phyloP scores from a whole-genome alignment of 176 grass and related monocot species.

The Oryza longistaminata region DNA sequence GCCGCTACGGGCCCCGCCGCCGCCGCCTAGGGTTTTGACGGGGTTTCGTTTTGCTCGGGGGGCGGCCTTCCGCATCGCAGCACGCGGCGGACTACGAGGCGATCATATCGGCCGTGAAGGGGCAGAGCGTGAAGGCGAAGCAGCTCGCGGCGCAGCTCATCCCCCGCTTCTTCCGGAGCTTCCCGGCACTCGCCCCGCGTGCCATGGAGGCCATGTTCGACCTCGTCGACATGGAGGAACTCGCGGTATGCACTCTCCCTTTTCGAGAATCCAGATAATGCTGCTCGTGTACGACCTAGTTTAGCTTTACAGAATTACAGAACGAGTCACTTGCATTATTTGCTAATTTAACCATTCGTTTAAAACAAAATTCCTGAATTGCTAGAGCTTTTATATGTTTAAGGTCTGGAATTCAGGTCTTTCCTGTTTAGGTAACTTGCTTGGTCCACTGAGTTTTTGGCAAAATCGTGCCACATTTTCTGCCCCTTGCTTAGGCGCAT shows the following conservation, averaged over 20 bases:
- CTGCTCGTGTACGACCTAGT: background rate
- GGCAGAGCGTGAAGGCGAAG: constrained; percentile 93
- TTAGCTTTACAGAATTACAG: background rate
- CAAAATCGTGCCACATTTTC: background rate
- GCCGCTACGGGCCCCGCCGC: background rate
- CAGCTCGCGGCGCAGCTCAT: constrained; percentile 97
- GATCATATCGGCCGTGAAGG: constrained; percentile 82
- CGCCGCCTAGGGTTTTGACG: constrained; percentile 40
- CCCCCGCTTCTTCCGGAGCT: constrained; percentile 87
- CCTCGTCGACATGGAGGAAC: constrained; percentile 93
- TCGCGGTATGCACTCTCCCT: constrained; percentile 52
- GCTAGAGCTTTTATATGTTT: constrained; percentile 7
- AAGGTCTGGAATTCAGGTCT: background rate
- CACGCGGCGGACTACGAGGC: constrained; percentile 85
- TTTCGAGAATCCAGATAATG: background rate
- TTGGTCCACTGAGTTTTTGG: constrained; percentile 2
- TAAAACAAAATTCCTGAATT: background rate
- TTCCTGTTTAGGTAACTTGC: background rate
- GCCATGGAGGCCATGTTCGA: constrained; percentile 94
- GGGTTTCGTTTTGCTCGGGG: background rate
- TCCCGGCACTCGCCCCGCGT: constrained; percentile 57
- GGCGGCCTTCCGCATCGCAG: constrained; percentile 33
- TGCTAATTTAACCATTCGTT: background rate
- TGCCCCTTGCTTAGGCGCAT: background rate
- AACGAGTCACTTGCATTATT: background rate